Base-by-base conservation (phyloP, 345 rosid genomes). In the Microthlaspi erraticum region DNA sequence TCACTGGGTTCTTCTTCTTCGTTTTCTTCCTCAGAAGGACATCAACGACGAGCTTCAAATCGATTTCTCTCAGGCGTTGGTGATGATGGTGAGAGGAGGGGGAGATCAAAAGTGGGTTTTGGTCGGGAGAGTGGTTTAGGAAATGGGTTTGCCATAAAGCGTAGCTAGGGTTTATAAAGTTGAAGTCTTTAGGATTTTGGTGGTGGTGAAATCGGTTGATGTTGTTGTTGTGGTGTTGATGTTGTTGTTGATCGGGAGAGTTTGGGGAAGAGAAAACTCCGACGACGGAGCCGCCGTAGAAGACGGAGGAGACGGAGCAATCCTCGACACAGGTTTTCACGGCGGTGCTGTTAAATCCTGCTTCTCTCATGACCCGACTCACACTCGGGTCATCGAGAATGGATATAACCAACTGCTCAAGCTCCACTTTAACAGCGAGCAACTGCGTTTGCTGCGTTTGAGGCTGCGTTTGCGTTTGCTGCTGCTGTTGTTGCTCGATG, bases 311-410 rank as follows among this genome's bases (percentile, higher is more conserved):
- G 54, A 82, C 78, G 23, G 87, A 83, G 77, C 83, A 80, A 66
- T 92, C 93, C 36, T 89, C 98, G 8, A 92, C 80, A 59, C 83
- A 83, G 78, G 57, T 88, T 64, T 89, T 92, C 6, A 89, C 91
- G 10, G 86, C 80, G 57, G 89, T 87, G 74, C 96, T 89, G 41
- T 92, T 87, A 70, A 92, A 85, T 0, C 98, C 98, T 55, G 98
- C 98, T 77, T 92, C 98, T 67, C 91, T 84, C 96, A 92, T 89
- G 72, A 89, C 96, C 79, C 98, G 72, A 62, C 96, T 87, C 49
- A 89, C 96, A 73, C 93, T 85, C 23, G 96, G 96, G 70, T 89
- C 96, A 79, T 89, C 96, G 2, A 89, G 68, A 49, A 89, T 89
- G 17, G 96, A 89, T 13, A 87, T 64, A 20, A 85, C 76, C 5